Conservation (phyloP, 441 rosid species). For the Populus hybrid region DNA sequence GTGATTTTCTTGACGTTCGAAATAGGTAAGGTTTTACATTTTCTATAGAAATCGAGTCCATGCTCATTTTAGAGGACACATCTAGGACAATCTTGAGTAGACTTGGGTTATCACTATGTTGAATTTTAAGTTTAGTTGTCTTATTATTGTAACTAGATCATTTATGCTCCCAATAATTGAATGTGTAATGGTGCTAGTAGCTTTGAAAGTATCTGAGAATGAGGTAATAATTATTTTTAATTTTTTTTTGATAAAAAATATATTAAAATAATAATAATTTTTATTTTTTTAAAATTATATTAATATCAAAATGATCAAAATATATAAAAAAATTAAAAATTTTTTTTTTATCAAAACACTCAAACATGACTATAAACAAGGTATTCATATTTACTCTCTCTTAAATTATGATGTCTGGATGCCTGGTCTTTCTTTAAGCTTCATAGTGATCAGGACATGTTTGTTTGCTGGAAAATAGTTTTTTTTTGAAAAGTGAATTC, state of each 20-base stretch:
- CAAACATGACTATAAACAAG: no score
- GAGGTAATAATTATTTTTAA: no score
- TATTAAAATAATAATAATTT: no score
- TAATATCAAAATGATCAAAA: no score
- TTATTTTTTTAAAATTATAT: no score
- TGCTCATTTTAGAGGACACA: neutral
- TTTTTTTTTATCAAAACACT: no score
- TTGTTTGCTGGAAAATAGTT: no score
- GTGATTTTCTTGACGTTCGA: neutral
- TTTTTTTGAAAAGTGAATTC: no score
- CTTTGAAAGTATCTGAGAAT: fast-evolving
- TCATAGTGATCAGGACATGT: neutral
- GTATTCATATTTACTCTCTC: neutral
- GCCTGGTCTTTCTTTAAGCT: neutral
- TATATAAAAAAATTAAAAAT: no score
- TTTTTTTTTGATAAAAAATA: no score
- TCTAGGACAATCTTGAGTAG: neutral
- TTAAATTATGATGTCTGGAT: neutral
- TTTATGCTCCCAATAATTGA: neutral
- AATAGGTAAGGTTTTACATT: neutral
- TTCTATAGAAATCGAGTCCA: neutral
- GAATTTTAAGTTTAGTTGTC: neutral
- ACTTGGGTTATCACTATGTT: neutral
- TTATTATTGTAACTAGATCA: neutral
- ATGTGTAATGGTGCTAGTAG: neutral